These are phyloP conservation scores for Venustampulla echinocandica DNA, from an alignment of 495 filamentous ascomycete species.

Conservation along the genomic window DNA sequence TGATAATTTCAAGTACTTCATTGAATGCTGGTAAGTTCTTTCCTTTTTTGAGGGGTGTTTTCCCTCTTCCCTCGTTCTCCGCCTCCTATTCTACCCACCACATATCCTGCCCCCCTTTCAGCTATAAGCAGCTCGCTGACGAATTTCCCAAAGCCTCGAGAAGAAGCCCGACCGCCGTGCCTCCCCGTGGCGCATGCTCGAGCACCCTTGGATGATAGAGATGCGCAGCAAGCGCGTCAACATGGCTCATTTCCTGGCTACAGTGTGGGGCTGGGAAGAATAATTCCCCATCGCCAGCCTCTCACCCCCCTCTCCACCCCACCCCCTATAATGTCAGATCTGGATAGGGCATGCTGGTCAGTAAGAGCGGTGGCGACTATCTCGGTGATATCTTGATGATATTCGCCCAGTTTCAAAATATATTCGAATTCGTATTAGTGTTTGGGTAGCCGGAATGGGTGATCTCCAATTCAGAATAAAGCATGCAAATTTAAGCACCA, in stretches of 20 bases:
- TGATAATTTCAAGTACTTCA: constrained; percentile 96
- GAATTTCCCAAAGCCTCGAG: constrained; percentile 73
- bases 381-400: too few species aligned
- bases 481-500: background rate
- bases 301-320: background rate
- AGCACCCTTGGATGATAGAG: constrained; percentile 96
- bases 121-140: constrained; percentile 8
- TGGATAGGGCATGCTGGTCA: too few species aligned
- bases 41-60: too few species aligned
- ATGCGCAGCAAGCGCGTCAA: constrained; percentile 95
- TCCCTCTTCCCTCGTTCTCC: too few species aligned
- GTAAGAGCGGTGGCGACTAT: too few species aligned
- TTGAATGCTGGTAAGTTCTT: constrained; percentile 89
- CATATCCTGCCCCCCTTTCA: background rate
- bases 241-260: constrained; percentile 82
- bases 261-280: constrained; percentile 92
- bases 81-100: too few species aligned
- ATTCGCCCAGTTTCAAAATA: too few species aligned
- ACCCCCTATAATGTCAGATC: too few species aligned
- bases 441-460: too few species aligned
- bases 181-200: constrained; percentile 96
- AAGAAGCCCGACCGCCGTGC: constrained; percentile 83
- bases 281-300: background rate
- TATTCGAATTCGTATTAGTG: too few species aligned
- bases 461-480: background rate